These are phyloP conservation scores for Aspergillus sp. DNA, from an alignment of 2,329 filamentous ascomycete species.

Conservation along the genomic window DNA sequence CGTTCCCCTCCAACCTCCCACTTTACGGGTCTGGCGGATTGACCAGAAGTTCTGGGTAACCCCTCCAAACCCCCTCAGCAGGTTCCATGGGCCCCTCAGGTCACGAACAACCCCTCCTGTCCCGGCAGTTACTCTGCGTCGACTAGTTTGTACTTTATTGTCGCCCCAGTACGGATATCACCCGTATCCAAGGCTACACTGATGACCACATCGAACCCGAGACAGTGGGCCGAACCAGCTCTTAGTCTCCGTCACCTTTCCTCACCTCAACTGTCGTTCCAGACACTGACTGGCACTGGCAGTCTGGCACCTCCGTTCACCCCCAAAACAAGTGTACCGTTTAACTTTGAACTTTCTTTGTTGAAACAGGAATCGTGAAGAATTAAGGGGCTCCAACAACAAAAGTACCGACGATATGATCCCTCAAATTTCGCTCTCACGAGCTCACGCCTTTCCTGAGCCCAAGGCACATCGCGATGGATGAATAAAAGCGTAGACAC, in stretches of 20 bases:
- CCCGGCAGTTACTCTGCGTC: not conserved
- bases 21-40: not conserved
- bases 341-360: not conserved
- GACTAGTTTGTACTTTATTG: not conserved
- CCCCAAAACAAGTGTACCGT: not conserved
- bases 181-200: slow-evolving; percentile 4
- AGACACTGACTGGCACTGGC: slow-evolving; percentile 7
- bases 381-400: too few relatives aligned
- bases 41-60: not conserved
- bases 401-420: not conserved
- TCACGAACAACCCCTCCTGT: not conserved
- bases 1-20: slow-evolving; percentile 14
- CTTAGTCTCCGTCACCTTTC: slow-evolving; percentile 9
- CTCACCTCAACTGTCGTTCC: slow-evolving; percentile 18
- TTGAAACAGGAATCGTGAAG: too few relatives aligned
- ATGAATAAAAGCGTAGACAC: not conserved
- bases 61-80: not conserved
- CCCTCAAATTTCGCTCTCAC: not conserved
- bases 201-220: slow-evolving; percentile 11
- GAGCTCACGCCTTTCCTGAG: not conserved
- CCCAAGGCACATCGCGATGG: not conserved
- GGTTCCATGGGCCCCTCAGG: not conserved
- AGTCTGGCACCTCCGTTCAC: not conserved
- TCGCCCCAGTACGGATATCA: not conserved
- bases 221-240: slow-evolving; percentile 6